A percentile compares a stretch with the other conserved stretches of the same genome.
These are phyloP conservation scores for Candida ponderosae DNA, from an alignment of 805 yeast species.

Conservation along the genomic window DNA sequence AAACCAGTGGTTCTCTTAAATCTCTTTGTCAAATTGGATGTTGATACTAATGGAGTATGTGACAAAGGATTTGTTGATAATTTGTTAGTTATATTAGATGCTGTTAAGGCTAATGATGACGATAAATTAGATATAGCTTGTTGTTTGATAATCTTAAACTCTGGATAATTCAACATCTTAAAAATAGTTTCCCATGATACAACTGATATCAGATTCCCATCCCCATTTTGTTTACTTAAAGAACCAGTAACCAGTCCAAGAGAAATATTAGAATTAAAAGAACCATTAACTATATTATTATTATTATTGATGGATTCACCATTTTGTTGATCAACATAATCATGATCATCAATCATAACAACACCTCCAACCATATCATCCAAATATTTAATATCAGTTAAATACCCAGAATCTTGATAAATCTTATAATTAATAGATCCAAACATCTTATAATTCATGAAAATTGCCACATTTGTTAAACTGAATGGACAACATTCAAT, in stretches of 20 bases:
- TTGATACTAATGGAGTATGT: too few relatives aligned
- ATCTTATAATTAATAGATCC: slow-evolving; percentile 13
- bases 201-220: slow-evolving; percentile 17
- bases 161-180: slow-evolving; percentile 4
- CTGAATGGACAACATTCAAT: slow-evolving; percentile 21
- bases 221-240: slow-evolving; percentile 18
- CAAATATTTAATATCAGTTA: slow-evolving; percentile 18
- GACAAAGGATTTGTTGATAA: too few relatives aligned
- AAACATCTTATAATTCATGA: slow-evolving; percentile 14
- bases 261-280: slow-evolving; percentile 2
- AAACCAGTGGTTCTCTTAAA: too few relatives aligned
- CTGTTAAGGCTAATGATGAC: too few relatives aligned
- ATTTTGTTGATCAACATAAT: too few relatives aligned
- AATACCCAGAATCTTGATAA: slow-evolving; percentile 6
- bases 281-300: too few relatives aligned
- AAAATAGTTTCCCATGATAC: slow-evolving; percentile 18
- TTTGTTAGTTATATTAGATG: too few relatives aligned
- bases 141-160: not conserved
- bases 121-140: not conserved
- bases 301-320: too few relatives aligned
- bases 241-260: slow-evolving; percentile 17
- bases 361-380: slow-evolving; percentile 20
- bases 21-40: too few relatives aligned
- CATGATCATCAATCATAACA: slow-evolving; percentile 6
- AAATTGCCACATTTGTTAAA: slow-evolving; percentile 20